phyloP scores from a whole-genome alignment of 2,329 filamentous ascomycete genomes.

The Teratosphaeria pseudoeucalypti region DNA sequence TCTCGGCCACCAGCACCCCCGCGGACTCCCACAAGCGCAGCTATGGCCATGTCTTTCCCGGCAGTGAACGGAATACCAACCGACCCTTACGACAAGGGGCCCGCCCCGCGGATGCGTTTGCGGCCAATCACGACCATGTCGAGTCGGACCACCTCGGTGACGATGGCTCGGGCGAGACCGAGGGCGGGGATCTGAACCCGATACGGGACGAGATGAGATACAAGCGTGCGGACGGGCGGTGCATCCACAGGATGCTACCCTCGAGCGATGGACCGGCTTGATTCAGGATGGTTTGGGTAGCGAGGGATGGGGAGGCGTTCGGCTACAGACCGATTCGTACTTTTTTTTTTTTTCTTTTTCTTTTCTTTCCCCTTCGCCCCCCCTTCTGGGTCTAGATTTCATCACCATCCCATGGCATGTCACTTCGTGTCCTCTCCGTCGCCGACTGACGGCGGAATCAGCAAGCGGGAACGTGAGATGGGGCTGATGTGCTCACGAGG shows the following conservation, averaged over 20 bases:
- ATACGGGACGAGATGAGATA: constrained; percentile 34
- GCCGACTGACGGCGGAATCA: not conserved
- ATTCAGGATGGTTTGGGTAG: not conserved
- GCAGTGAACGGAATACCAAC: constrained; percentile 26
- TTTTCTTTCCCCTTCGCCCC: too few species aligned
- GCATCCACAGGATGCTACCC: constrained; percentile 20
- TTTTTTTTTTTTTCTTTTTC: not conserved
- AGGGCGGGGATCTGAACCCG: constrained; percentile 9
- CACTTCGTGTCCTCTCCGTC: not conserved
- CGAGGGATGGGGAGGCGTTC: not conserved
- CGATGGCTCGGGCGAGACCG: constrained; percentile 14
- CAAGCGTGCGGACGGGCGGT: constrained; percentile 34
- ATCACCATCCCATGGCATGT: not conserved
- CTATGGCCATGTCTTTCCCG: constrained; percentile 34
- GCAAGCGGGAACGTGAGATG: not conserved
- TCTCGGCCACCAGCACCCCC: constrained; percentile 15
- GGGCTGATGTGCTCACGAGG: not conserved
- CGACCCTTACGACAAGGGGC: constrained; percentile 36
- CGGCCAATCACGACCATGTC: not conserved
- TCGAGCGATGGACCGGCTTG: not conserved
- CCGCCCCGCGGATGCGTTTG: not conserved
- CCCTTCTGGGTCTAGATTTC: not conserved
- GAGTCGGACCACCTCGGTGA: constrained; percentile 14
- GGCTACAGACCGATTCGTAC: not conserved
- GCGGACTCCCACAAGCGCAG: constrained; percentile 34